Evolutionary conservation across 176 grass and related monocot genomes (phyloP).

Genomic region (Ampelocalamus luodianensis): DNA sequence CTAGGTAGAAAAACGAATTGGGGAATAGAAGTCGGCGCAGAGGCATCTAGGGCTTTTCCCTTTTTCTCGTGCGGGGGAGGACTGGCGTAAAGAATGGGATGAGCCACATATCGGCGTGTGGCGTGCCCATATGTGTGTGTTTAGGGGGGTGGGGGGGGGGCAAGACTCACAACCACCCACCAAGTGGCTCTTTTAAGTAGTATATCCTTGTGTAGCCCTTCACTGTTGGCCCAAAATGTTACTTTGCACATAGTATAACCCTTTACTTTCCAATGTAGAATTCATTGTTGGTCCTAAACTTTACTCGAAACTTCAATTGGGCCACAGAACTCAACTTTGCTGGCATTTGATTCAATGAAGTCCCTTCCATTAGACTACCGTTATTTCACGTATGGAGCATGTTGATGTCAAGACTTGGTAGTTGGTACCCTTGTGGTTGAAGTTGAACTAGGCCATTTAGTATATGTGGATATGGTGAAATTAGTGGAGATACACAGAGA

Average conservation of each 20-base stretch:
- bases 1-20: too few species aligned
- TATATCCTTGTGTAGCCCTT: not conserved
- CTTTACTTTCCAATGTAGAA: not conserved
- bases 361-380: too few species aligned
- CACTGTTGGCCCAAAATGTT: not conserved
- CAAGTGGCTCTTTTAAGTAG: too few species aligned
- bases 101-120: too few species aligned
- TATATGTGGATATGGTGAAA: not conserved
- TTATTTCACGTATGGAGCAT: not conserved
- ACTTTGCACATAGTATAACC: not conserved
- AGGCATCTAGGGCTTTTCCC: too few species aligned
- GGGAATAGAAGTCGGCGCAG: too few species aligned
- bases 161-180: too few species aligned
- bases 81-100: too few species aligned
- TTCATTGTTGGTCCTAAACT: not conserved
- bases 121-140: too few species aligned
- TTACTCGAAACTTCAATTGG: not conserved
- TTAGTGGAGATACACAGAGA: not conserved
- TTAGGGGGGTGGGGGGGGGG: too few species aligned
- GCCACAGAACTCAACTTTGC: not conserved
- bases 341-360: not conserved
- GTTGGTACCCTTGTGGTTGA: not conserved
- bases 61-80: too few species aligned
- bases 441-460: not conserved
- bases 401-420: not conserved